Conservation (phyloP, 495 filamentous ascomycete species). For the Penicillium bovifimosum region DNA sequence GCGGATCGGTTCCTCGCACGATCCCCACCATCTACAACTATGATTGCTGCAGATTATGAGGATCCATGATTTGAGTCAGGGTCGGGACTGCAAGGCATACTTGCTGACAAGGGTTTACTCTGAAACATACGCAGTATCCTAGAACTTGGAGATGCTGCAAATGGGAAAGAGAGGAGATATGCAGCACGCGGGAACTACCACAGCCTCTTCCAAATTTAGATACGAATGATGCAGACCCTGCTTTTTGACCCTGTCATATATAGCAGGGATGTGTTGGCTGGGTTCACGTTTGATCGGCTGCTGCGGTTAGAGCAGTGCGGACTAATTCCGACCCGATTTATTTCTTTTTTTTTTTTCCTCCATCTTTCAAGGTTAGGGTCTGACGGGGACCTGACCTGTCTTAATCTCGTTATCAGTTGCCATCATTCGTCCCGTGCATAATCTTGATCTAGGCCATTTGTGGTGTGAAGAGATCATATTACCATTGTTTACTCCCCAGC, state of each 20-base stretch:
- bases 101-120: neutral
- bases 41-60: neutral
- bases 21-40: neutral
- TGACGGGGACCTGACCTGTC: too few relatives aligned
- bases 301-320: neutral
- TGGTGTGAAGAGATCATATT: neutral
- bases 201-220: constrained; percentile 7
- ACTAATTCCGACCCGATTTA: neutral
- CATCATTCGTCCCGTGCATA: neutral
- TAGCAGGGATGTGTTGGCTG: neutral
- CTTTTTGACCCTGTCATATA: neutral
- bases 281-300: neutral
- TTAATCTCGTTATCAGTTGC: neutral
- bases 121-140: neutral
- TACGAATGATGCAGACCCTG: neutral
- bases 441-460: neutral
- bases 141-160: neutral
- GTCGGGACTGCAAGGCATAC: constrained; percentile 1
- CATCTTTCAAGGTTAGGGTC: neutral
- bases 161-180: neutral
- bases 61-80: neutral
- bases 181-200: neutral
- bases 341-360: neutral
- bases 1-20: neutral
- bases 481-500: neutral